phyloP scores from a whole-genome alignment of 192 early-diverging fungal species.

The Coemansia sp. region DNA sequence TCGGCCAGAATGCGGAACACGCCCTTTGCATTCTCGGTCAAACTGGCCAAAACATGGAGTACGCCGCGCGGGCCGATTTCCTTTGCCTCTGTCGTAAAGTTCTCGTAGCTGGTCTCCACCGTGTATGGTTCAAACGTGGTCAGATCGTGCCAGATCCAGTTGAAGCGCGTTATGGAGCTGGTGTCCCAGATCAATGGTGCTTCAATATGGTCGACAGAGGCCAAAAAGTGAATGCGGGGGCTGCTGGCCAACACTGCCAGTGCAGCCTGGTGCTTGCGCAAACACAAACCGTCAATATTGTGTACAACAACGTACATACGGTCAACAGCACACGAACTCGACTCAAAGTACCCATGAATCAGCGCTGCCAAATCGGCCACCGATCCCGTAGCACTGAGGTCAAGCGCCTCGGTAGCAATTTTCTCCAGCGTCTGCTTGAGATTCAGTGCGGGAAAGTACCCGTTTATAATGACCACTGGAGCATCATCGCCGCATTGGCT shows the following conservation, averaged over 20 bases:
- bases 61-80: conserved; percentile 68
- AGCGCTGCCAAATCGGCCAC: conserved; percentile 66
- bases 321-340: conserved; percentile 47
- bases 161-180: conserved; percentile 63
- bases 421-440: conserved; percentile 71
- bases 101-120: conserved; percentile 83
- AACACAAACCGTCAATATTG: conserved; percentile 80
- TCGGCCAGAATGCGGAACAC: conserved; percentile 86
- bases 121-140: conserved; percentile 82
- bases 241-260: conserved; percentile 67
- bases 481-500: conserved; percentile 53
- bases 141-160: conserved; percentile 89
- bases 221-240: conserved; percentile 73
- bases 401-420: conserved; percentile 51
- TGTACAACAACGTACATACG: conserved; percentile 78
- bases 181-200: conserved; percentile 88
- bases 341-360: conserved; percentile 66
- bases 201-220: conserved; percentile 90
- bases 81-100: conserved; percentile 60
- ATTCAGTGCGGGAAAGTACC: conserved; percentile 76
- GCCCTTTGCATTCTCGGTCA: conserved; percentile 81
- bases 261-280: conserved; percentile 72
- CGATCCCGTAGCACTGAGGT: conserved; percentile 35
- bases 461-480: conserved; percentile 79
- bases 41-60: conserved; percentile 74